Percentiles rank a stretch among this genome's conserved stretches.
Evolutionary conservation across 2,329 filamentous ascomycete species (phyloP).

Genomic region (Ambrosiella cleistominuta): DNA sequence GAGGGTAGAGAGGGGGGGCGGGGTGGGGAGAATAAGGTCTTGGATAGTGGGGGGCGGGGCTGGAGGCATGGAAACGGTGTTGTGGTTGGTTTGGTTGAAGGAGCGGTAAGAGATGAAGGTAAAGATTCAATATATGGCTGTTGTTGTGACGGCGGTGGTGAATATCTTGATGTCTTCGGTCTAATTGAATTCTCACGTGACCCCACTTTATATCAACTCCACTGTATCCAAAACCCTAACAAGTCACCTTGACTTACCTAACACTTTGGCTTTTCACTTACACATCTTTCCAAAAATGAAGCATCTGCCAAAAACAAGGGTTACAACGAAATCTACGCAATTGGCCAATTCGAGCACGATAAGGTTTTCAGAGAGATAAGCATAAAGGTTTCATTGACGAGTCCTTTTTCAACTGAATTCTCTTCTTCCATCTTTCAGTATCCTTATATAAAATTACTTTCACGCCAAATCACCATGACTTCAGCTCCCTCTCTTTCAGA

Average conservation of each 20-base stretch:
- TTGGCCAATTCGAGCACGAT: no score
- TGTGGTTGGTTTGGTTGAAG: neutral
- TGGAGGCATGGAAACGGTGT: neutral
- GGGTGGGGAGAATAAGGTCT: constrained; percentile 32
- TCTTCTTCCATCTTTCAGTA: no score
- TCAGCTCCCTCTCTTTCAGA: neutral
- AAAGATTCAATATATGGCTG: neutral
- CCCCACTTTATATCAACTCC: neutral
- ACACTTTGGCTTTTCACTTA: no score
- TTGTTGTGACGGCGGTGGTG: no score
- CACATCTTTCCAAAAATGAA: no score
- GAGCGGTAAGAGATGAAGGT: neutral
- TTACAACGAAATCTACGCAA: no score
- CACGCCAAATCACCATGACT: neutral
- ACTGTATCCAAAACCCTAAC: neutral
- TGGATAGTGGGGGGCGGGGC: constrained; percentile 15
- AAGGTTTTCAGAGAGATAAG: no score
- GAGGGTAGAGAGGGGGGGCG: constrained; percentile 50
- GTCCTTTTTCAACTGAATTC: no score
- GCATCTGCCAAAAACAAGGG: no score
- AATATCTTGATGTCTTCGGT: no score
- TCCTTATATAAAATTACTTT: neutral
- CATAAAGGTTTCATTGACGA: no score
- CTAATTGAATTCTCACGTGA: neutral
- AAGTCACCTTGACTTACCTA: neutral